Percentiles rank a stretch among this genome's conserved stretches.
Evolutionary conservation across 2,329 filamentous ascomycete genomes (phyloP).

Genomic region (Aspergillus vadensis): DNA sequence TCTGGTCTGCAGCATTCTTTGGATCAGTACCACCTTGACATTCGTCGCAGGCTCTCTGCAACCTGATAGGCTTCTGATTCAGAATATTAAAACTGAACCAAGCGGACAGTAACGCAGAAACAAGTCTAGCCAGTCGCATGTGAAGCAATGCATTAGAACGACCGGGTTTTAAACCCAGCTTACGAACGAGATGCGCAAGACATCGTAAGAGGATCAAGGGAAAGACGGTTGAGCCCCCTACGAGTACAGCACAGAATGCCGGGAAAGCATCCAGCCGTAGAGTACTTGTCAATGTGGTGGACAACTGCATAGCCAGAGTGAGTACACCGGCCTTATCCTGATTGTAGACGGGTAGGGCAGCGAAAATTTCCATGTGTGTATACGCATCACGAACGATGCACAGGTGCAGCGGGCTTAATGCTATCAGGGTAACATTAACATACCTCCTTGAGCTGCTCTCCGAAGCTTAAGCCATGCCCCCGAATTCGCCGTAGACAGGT

Average conservation of each 20-base stretch:
- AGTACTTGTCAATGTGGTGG: constrained; percentile 41
- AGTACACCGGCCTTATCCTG: constrained; percentile 15
- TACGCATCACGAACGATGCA: constrained; percentile 5
- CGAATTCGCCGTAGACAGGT: constrained; percentile 39
- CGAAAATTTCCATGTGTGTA: neutral
- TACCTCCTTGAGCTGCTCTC: constrained; percentile 42
- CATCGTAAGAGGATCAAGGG: constrained; percentile 34
- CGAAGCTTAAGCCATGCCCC: constrained; percentile 33
- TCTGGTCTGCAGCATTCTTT: constrained; percentile 7
- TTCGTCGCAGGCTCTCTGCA: constrained; percentile 16
- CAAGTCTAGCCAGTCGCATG: constrained; percentile 41
- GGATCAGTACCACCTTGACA: constrained; percentile 9
- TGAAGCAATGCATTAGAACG: constrained; percentile 19
- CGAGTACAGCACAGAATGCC: constrained; percentile 54
- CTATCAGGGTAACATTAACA: constrained; percentile 16
- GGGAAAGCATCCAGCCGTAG: constrained; percentile 53
- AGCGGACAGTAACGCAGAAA: constrained; percentile 52
- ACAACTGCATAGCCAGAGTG: constrained; percentile 37
- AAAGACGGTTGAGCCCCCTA: constrained; percentile 55
- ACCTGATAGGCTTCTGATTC: constrained; percentile 41
- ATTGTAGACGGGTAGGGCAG: neutral
- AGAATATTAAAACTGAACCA: constrained; percentile 53
- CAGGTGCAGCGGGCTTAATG: constrained; percentile 4
- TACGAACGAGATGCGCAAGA: constrained; percentile 28
- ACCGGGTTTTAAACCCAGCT: constrained; percentile 20